These are phyloP conservation scores for Yarrowia deformans DNA, from an alignment of 805 yeast genomes.

Conservation along the genomic window DNA sequence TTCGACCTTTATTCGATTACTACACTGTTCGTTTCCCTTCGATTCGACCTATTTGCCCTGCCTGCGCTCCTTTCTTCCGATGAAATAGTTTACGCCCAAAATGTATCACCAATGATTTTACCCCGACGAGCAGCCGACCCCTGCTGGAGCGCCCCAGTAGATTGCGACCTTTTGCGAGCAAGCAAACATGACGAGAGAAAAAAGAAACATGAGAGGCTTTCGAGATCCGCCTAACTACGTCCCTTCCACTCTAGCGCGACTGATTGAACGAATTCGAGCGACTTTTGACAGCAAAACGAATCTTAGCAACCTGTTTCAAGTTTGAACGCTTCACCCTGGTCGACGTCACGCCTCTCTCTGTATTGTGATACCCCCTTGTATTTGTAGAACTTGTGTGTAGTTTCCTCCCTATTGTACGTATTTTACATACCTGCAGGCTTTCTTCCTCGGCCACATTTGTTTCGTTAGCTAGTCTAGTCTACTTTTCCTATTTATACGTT, in stretches of 20 bases:
- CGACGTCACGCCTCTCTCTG: constrained; percentile 5
- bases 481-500: neutral
- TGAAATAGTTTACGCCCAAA: constrained; percentile 38
- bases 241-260: constrained; percentile 3
- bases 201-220: neutral
- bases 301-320: constrained; percentile 4
- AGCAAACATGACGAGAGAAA: neutral
- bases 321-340: constrained; percentile 7
- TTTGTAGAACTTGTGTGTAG: constrained; percentile 3
- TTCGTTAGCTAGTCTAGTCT: neutral
- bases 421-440: no score
- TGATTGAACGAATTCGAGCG: neutral
- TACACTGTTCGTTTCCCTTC: constrained; percentile 4
- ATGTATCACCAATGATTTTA: constrained; percentile 37
- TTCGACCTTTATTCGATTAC: constrained; percentile 9
- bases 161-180: neutral
- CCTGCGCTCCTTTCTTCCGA: constrained; percentile 26
- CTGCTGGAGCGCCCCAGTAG: constrained; percentile 39
- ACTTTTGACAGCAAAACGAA: constrained; percentile 2
- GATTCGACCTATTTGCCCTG: constrained; percentile 11
- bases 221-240: constrained; percentile 1
- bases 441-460: no score
- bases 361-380: constrained; percentile 19
- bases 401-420: neutral
- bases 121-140: constrained; percentile 37